Evolutionary conservation across 495 filamentous ascomycete species (phyloP).

Genomic region (Penicillium desertorum): DNA sequence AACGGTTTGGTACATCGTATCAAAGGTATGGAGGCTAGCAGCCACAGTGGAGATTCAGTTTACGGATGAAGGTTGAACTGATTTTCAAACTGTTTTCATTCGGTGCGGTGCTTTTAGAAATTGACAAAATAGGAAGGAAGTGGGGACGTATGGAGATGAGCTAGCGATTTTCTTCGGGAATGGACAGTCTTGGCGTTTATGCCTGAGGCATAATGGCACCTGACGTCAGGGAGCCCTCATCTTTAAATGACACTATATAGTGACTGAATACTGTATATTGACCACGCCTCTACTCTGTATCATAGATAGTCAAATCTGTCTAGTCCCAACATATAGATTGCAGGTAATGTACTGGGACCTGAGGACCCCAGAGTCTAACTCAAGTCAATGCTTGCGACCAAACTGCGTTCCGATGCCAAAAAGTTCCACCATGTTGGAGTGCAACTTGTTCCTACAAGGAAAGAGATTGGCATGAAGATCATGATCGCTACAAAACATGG

Average conservation of each 20-base stretch:
- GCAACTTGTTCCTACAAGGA: neutral
- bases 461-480: neutral
- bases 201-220: conserved; percentile 23
- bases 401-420: neutral
- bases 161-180: neutral
- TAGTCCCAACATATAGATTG: neutral
- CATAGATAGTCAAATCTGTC: neutral
- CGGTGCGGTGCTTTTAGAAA: neutral
- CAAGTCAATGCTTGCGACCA: neutral
- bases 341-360: neutral
- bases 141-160: neutral
- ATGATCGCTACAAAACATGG: neutral
- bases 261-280: neutral
- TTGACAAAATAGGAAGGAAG: neutral
- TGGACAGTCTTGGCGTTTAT: neutral
- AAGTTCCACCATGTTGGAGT: neutral
- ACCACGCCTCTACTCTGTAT: neutral
- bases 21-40: too few species aligned
- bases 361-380: too few species aligned
- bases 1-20: neutral
- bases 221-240: conserved; percentile 26
- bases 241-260: neutral
- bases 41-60: neutral
- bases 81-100: neutral
- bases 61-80: neutral